These are phyloP conservation scores for Cladosporium cucumerinum DNA, from an alignment of 2,329 filamentous ascomycete species.

Conservation along the genomic window DNA sequence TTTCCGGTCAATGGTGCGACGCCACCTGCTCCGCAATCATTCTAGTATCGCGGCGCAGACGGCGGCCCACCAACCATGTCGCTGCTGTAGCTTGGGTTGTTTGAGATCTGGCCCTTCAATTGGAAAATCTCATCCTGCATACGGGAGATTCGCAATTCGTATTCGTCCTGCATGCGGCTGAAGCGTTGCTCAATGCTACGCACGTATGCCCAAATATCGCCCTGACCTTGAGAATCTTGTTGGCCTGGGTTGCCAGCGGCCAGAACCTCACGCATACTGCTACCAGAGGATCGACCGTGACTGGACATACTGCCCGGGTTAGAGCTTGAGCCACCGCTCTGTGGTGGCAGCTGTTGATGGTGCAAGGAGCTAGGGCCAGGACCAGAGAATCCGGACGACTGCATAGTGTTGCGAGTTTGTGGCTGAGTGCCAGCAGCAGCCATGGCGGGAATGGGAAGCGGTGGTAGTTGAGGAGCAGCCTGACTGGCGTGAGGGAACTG, in stretches of 20 bases:
- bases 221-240: conserved; percentile 38
- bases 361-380: conserved; percentile 40
- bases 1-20: not conserved
- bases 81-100: conserved; percentile 31
- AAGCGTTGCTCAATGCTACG: conserved; percentile 62
- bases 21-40: not conserved
- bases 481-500: not conserved
- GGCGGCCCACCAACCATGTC: conserved; percentile 23
- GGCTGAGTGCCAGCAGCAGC: not conserved
- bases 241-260: conserved; percentile 23
- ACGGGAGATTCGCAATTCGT: conserved; percentile 43
- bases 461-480: conserved; percentile 38
- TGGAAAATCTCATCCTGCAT: conserved; percentile 45
- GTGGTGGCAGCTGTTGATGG: conserved; percentile 34
- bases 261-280: conserved; percentile 66
- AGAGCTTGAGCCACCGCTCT: conserved; percentile 30
- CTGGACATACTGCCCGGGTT: conserved; percentile 51
- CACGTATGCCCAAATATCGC: conserved; percentile 68
- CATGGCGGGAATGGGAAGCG: conserved; percentile 21
- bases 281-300: conserved; percentile 54
- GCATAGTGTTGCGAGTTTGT: not conserved
- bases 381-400: conserved; percentile 6
- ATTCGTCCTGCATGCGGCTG: conserved; percentile 46
- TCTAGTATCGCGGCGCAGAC: conserved; percentile 9
- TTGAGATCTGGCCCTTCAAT: conserved; percentile 30